phyloP scores from a whole-genome alignment of 1,284 basidiomycete genomes.

The Cryptococcus sp. region DNA sequence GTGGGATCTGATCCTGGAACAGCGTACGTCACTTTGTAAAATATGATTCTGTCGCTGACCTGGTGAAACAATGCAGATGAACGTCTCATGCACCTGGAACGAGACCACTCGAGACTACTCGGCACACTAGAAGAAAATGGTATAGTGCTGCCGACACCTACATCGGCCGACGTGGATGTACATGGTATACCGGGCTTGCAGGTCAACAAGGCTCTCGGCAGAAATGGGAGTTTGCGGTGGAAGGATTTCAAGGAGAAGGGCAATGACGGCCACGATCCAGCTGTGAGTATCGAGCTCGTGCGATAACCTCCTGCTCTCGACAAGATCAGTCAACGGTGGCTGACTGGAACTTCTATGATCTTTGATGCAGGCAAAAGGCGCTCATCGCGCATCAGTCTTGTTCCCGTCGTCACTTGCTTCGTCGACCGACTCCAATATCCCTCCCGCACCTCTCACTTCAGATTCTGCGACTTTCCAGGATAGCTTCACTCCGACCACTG shows the following conservation, averaged over 20 bases:
- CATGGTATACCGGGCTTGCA: slow-evolving; percentile 20
- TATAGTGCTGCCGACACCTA: slow-evolving; percentile 22
- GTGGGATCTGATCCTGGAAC: slow-evolving; percentile 69
- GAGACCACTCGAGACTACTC: slow-evolving; percentile 33
- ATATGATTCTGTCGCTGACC: background rate
- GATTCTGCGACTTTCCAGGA: slow-evolving; percentile 40
- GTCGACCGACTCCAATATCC: slow-evolving; percentile 21
- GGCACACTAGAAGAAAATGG: slow-evolving; percentile 36
- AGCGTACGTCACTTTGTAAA: slow-evolving; percentile 59
- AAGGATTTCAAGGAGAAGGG: slow-evolving; percentile 20
- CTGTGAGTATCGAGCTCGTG: slow-evolving; percentile 9
- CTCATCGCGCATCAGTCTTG: slow-evolving; percentile 23
- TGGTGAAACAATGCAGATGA: slow-evolving; percentile 27
- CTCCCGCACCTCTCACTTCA: slow-evolving; percentile 24
- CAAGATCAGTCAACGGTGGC: background rate
- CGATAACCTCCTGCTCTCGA: background rate
- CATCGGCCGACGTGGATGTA: slow-evolving; percentile 23
- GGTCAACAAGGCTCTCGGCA: slow-evolving; percentile 2
- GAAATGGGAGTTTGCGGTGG: slow-evolving; percentile 21
- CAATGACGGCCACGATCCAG: slow-evolving; percentile 24
- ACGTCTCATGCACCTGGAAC: slow-evolving; percentile 38
- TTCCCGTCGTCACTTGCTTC: slow-evolving; percentile 37
- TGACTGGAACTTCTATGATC: background rate
- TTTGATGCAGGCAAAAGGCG: slow-evolving; percentile 3
- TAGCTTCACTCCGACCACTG: slow-evolving; percentile 33